Base-by-base conservation (phyloP, 441 rosid genomes). In the Syzygium syzygioides region DNA sequence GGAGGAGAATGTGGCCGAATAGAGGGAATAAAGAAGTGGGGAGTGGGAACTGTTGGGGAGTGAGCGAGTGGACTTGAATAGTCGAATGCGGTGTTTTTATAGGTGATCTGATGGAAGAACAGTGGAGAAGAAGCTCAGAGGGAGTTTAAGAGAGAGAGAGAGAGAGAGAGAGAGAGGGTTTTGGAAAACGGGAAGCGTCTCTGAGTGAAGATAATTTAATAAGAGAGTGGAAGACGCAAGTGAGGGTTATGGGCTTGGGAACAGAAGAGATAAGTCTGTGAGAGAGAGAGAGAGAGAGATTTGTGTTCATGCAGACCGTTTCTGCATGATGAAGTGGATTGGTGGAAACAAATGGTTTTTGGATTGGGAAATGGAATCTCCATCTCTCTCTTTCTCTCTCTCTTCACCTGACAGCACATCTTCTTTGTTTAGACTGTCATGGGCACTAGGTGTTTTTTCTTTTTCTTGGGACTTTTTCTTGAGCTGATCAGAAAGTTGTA, bases 211-310 rank as follows among this genome's bases (percentile, higher is more conserved):
- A 90, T 86, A 93, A 87, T 32, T 76, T 90, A 92, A 91, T 90
- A 90, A 91, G 90, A 89, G 90, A 80, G 91, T 76, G 92, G 91
- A 56, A 64, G 62, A 30, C 55, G 32, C 25, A 23, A 41, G 60
- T 68, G 88, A 32, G 79, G 34, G 88, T 91, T 7, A 94, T 95
- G 97, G 98, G 99, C 96, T 93, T 94, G 95, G 97, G 93, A 94
- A 94, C 94, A 92, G 96, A 93, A 89, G 91, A 94, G 98, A 95
- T 94, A 94, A 95, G 91, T 79, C 89, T 89, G 79, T 57, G 93
- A 91, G 93, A 90, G 91, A 79, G 88, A 90, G 90, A 91, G 93
- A 90, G 91, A 79, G 88, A 90, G 90, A 90, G 48, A 87, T 60
- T 76, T 5, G 83, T 41, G 88, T 76, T 64, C 85, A 88, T 79